These are phyloP conservation scores for Hericium erinaceus DNA, from an alignment of 768 basidiomycete species.

Conservation along the genomic window DNA sequence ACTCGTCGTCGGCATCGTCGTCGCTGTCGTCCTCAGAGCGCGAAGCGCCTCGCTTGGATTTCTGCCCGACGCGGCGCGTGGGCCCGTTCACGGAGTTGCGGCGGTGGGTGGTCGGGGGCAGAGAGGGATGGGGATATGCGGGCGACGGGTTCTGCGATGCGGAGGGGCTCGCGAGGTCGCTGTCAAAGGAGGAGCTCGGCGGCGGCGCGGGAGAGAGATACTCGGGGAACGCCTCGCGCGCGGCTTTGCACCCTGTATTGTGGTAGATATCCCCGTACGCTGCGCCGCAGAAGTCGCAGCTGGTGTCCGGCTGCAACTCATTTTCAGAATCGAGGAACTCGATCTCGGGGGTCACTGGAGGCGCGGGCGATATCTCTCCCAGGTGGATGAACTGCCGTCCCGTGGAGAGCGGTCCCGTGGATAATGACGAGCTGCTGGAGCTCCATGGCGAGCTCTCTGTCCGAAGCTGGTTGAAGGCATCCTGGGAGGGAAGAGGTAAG, in stretches of 20 bases:
- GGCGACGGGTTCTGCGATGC: neutral
- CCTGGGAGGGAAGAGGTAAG: neutral
- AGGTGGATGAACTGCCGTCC: neutral
- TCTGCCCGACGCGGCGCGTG: neutral
- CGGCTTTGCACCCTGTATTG: neutral
- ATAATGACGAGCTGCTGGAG: neutral
- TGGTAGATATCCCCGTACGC: neutral
- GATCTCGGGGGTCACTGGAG: neutral
- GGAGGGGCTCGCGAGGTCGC: neutral
- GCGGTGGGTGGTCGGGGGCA: neutral
- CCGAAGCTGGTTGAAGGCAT: neutral
- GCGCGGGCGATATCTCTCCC: neutral
- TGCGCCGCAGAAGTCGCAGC: neutral
- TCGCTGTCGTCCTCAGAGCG: conserved; percentile 27
- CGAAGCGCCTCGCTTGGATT: neutral
- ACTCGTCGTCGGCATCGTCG: conserved; percentile 26
- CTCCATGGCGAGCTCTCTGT: neutral
- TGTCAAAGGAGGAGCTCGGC: neutral
- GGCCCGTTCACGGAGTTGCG: neutral
- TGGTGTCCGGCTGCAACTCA: neutral
- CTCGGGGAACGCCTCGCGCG: neutral
- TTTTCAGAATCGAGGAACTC: neutral
- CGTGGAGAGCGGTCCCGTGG: neutral
- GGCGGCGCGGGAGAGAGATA: neutral
- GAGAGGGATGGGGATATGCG: neutral